A percentile compares a stretch with the other conserved stretches of the same genome.
Conservation (phyloP, 768 basidiomycete genomes). For the Naganishia randhawae region DNA sequence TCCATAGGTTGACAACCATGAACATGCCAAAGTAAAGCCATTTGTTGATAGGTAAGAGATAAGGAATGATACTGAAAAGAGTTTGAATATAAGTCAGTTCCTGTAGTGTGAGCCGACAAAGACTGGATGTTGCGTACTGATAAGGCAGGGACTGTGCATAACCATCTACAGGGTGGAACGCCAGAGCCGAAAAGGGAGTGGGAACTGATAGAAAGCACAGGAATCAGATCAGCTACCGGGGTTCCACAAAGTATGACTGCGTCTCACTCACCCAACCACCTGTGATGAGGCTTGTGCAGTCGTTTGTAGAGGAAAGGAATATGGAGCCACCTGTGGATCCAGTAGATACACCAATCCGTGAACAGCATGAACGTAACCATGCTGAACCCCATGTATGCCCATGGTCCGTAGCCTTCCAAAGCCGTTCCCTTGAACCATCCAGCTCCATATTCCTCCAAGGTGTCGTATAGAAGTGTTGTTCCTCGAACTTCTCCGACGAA, state of each 20-base stretch:
- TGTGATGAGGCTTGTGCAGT: slow-evolving; percentile 97
- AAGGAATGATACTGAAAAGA: slow-evolving; percentile 64
- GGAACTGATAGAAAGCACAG: slow-evolving; percentile 61
- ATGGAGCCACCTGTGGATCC: slow-evolving; percentile 90
- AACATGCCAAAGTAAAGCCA: slow-evolving; percentile 78
- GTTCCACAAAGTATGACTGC: not conserved
- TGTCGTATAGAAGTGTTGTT: slow-evolving; percentile 71
- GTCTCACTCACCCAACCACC: slow-evolving; percentile 79
- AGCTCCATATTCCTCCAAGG: slow-evolving; percentile 71
- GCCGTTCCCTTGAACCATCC: slow-evolving; percentile 55
- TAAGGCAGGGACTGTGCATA: slow-evolving; percentile 92
- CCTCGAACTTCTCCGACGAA: slow-evolving; percentile 90
- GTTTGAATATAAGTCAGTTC: not conserved
- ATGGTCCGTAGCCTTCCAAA: slow-evolving; percentile 43
- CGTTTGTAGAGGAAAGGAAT: slow-evolving; percentile 79
- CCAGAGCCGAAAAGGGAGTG: slow-evolving; percentile 94
- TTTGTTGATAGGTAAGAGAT: slow-evolving; percentile 85
- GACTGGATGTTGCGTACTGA: slow-evolving; percentile 53
- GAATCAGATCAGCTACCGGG: not conserved
- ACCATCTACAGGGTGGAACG: slow-evolving; percentile 95
- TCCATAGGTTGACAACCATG: slow-evolving; percentile 90
- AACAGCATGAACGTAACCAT: slow-evolving; percentile 63
- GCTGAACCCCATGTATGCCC: slow-evolving; percentile 36
- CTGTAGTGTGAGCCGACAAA: not conserved
- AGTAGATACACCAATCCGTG: slow-evolving; percentile 92